These are phyloP conservation scores for Diaporthe citri DNA, from an alignment of 2,329 filamentous ascomycete genomes.

Conservation along the genomic window DNA sequence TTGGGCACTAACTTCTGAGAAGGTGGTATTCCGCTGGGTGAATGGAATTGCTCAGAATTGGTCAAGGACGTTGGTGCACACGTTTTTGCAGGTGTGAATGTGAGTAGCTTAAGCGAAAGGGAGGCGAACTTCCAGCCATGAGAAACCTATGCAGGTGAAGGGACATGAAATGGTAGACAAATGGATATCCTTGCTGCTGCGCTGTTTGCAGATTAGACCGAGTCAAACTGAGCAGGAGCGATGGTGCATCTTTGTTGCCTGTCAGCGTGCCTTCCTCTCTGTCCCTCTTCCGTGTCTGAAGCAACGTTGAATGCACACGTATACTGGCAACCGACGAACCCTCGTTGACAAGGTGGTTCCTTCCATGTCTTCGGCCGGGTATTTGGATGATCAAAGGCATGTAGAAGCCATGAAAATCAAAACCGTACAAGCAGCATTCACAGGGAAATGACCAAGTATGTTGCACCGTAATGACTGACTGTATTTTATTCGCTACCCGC, in stretches of 20 bases:
- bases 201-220: too few species aligned
- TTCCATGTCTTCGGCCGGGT: not conserved
- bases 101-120: not conserved
- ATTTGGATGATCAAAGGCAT: not conserved
- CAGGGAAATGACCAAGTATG: not conserved
- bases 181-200: not conserved
- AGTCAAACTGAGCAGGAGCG: not conserved
- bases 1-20: not conserved
- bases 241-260: too few species aligned
- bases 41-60: not conserved
- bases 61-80: not conserved
- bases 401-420: not conserved
- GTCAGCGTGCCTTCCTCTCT: too few species aligned
- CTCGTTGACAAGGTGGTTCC: not conserved
- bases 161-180: not conserved
- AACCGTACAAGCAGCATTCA: too few species aligned
- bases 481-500: constrained; percentile 10
- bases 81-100: not conserved
- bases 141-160: not conserved
- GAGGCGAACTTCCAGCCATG: not conserved
- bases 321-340: not conserved
- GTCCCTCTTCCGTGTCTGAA: too few species aligned
- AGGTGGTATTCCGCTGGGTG: not conserved
- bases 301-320: too few species aligned
- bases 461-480: constrained; percentile 13